Evolutionary conservation across 2,329 filamentous ascomycete genomes (phyloP).

Genomic region (Fusarium sp.): DNA sequence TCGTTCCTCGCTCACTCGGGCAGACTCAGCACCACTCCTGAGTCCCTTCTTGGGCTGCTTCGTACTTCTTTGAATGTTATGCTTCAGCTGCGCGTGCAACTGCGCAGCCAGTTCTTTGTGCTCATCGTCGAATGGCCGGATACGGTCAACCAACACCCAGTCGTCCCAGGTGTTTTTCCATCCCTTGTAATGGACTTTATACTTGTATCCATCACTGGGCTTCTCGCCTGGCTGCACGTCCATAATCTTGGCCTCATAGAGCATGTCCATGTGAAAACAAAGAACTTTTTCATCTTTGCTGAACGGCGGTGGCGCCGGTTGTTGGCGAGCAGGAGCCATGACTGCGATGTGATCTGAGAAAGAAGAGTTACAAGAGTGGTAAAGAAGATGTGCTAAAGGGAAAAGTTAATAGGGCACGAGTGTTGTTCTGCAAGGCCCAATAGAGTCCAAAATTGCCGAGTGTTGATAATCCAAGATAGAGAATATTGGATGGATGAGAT

Average conservation of each 20-base stretch:
- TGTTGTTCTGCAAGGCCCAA: neutral
- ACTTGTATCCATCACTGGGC: slow-evolving; percentile 79
- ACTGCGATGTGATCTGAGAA: slow-evolving; percentile 35
- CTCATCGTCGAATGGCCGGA: slow-evolving; percentile 94
- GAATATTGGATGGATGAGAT: slow-evolving; percentile 21
- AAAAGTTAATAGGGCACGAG: slow-evolving; percentile 8
- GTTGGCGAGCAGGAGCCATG: slow-evolving; percentile 61
- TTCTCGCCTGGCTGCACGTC: slow-evolving; percentile 80
- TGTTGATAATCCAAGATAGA: slow-evolving; percentile 23
- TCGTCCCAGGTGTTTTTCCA: slow-evolving; percentile 99
- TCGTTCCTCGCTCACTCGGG: slow-evolving; percentile 83
- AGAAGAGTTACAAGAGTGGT: slow-evolving; percentile 27
- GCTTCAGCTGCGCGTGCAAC: slow-evolving; percentile 76
- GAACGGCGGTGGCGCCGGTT: slow-evolving; percentile 63
- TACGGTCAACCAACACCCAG: slow-evolving; percentile 93
- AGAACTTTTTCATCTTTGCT: slow-evolving; percentile 92
- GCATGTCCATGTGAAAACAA: slow-evolving; percentile 96
- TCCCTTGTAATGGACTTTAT: slow-evolving; percentile 97
- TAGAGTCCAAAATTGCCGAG: slow-evolving; percentile 5
- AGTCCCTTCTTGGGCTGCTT: slow-evolving; percentile 67
- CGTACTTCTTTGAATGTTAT: slow-evolving; percentile 65
- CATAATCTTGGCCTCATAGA: slow-evolving; percentile 97
- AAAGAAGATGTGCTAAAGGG: slow-evolving; percentile 6
- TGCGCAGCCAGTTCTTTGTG: slow-evolving; percentile 89
- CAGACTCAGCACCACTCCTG: slow-evolving; percentile 60